Evolutionary conservation across 2,329 filamentous ascomycete species (phyloP).

Genomic region (Thermomyces lanuginosus): DNA sequence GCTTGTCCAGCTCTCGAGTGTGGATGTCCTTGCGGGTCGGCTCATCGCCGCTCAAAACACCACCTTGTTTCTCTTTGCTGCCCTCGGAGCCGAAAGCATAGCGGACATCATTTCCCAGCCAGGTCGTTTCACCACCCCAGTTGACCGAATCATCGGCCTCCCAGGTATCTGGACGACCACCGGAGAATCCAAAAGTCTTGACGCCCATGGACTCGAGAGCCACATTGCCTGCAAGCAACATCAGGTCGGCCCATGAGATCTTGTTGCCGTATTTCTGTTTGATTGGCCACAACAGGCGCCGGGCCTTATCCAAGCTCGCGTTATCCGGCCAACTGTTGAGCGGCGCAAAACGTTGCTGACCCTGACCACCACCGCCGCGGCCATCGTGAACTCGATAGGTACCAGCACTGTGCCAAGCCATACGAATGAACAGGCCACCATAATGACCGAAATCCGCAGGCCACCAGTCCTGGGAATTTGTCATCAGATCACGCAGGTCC

Average conservation of each 20-base stretch:
- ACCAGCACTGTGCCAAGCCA: constrained; percentile 68
- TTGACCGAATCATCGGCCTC: constrained; percentile 61
- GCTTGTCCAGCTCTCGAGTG: constrained; percentile 49
- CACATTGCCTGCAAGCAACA: constrained; percentile 58
- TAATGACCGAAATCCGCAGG: constrained; percentile 71
- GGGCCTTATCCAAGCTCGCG: constrained; percentile 61
- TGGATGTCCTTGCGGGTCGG: constrained; percentile 35
- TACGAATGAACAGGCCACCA: constrained; percentile 61
- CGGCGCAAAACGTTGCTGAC: constrained; percentile 64
- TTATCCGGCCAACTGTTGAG: constrained; percentile 76
- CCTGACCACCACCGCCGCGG: constrained; percentile 56
- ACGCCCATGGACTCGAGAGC: constrained; percentile 63
- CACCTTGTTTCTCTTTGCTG: constrained; percentile 21
- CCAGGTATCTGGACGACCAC: constrained; percentile 55
- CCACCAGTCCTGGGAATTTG: constrained; percentile 67
- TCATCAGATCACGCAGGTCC: constrained; percentile 55
- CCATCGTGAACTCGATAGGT: constrained; percentile 63
- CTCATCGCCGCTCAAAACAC: constrained; percentile 28
- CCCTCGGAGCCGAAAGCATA: constrained; percentile 41
- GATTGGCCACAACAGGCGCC: constrained; percentile 62
- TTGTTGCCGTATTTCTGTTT: constrained; percentile 75
- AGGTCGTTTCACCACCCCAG: constrained; percentile 62
- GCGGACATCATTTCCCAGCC: constrained; percentile 57
- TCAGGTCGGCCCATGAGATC: constrained; percentile 63
- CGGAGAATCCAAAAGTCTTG: constrained; percentile 57